A percentile compares a stretch with the other conserved stretches of the same genome.
Evolutionary conservation across 495 filamentous ascomycete genomes (phyloP).

Genomic region (Halenospora varia): DNA sequence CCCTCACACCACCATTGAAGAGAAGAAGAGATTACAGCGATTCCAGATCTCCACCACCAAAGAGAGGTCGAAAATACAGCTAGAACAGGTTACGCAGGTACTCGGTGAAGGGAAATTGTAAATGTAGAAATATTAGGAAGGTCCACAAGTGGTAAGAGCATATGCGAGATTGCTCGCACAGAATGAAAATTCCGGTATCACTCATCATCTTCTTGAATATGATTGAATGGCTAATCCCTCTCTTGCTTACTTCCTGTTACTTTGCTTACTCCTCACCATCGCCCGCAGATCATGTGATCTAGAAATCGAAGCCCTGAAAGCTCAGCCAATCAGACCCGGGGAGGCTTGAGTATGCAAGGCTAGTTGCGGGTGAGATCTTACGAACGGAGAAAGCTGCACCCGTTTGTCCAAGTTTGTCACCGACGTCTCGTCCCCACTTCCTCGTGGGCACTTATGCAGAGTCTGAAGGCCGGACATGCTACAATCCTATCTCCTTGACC

Average conservation of each 20-base stretch:
- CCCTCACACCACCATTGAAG: constrained; percentile 20
- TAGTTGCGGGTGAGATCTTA: background rate
- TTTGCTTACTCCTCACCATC: background rate
- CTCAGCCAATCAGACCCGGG: background rate
- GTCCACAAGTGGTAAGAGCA: background rate
- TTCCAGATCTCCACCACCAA: constrained; percentile 24
- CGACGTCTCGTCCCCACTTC: too few relatives aligned
- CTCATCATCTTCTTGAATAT: too few relatives aligned
- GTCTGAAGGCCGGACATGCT: too few relatives aligned
- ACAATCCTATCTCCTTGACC: too few relatives aligned
- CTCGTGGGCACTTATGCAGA: too few relatives aligned
- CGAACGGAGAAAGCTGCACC: background rate
- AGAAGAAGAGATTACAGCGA: constrained; percentile 23
- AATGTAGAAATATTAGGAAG: background rate
- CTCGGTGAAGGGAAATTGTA: background rate
- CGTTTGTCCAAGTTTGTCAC: too few relatives aligned
- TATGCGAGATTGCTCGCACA: background rate
- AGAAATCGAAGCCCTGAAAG: background rate
- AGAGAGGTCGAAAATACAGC: constrained; percentile 23
- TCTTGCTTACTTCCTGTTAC: too few relatives aligned
- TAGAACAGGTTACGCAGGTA: background rate
- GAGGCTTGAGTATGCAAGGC: background rate
- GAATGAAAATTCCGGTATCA: background rate
- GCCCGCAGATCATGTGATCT: background rate
- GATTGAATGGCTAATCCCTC: too few relatives aligned